phyloP scores from a whole-genome alignment of 2,329 filamentous ascomycete genomes.

The Onygenales sp. region DNA sequence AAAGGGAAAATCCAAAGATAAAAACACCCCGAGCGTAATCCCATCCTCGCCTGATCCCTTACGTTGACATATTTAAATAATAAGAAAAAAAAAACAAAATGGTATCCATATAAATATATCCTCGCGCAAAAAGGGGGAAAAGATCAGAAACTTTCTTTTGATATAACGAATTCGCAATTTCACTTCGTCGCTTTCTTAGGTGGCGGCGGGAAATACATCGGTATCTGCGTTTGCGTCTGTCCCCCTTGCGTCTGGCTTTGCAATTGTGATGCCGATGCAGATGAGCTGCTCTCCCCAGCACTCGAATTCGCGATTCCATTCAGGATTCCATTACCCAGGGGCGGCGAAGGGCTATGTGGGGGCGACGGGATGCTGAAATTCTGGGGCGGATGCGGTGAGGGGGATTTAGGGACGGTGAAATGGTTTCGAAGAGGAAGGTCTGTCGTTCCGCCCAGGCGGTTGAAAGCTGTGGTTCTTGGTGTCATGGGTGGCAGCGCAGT shows the following conservation, averaged over 20 bases:
- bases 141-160: neutral
- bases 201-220: slow-evolving; percentile 36
- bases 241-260: neutral
- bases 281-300: neutral
- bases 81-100: no score
- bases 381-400: neutral
- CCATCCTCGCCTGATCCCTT: no score
- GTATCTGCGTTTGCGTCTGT: slow-evolving; percentile 5
- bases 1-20: neutral
- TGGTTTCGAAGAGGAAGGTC: slow-evolving; percentile 33
- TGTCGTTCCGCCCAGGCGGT: slow-evolving; percentile 27
- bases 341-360: slow-evolving; percentile 7
- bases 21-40: no score
- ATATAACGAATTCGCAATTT: neutral
- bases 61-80: no score
- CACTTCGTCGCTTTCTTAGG: slow-evolving; percentile 28
- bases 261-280: neutral
- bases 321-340: neutral
- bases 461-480: slow-evolving; percentile 34
- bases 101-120: no score
- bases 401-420: slow-evolving; percentile 15
- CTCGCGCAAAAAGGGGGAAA: no score
- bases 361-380: slow-evolving; percentile 12
- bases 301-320: no score
- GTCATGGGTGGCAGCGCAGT: slow-evolving; percentile 29